These are phyloP conservation scores for Neurospora sp. DNA, from an alignment of 2,329 filamentous ascomycete species.

Conservation along the genomic window DNA sequence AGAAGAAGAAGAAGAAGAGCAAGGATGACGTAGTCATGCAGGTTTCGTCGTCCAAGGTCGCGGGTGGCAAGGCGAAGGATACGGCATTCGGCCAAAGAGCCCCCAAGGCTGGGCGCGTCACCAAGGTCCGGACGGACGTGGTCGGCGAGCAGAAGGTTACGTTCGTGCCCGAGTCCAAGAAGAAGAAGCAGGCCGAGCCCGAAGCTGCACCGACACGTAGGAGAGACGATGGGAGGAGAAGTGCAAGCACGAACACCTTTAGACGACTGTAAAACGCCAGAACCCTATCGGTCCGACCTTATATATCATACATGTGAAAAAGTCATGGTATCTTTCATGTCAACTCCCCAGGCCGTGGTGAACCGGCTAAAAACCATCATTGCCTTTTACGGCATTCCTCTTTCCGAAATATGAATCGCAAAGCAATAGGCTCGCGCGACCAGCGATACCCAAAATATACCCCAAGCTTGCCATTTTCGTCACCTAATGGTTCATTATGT, in stretches of 20 bases:
- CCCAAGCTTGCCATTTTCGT: background rate
- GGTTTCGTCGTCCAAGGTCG: conserved; percentile 54
- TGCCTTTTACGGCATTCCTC: background rate
- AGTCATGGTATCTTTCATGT: conserved; percentile 8
- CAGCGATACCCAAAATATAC: background rate
- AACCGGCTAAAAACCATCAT: conserved; percentile 1
- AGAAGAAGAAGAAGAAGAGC: conserved; percentile 21
- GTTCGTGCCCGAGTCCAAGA: conserved; percentile 56
- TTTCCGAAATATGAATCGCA: background rate
- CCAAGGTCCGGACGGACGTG: conserved; percentile 36
- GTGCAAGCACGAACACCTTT: conserved; percentile 69
- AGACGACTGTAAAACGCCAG: conserved; percentile 45
- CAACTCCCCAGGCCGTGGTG: background rate
- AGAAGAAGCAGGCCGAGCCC: conserved; percentile 34
- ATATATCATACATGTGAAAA: conserved; percentile 17
- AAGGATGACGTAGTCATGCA: conserved; percentile 47
- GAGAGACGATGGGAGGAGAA: conserved; percentile 44
- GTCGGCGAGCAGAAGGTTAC: conserved; percentile 59
- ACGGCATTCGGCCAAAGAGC: conserved; percentile 46
- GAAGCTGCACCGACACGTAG: conserved; percentile 24
- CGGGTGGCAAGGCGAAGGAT: conserved; percentile 45
- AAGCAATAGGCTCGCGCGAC: background rate
- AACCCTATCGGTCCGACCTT: conserved; percentile 10
- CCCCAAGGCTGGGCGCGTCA: conserved; percentile 38
- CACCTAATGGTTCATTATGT: background rate